phyloP scores from a whole-genome alignment of 495 filamentous ascomycete species.

The Talaromyces borbonicus region DNA sequence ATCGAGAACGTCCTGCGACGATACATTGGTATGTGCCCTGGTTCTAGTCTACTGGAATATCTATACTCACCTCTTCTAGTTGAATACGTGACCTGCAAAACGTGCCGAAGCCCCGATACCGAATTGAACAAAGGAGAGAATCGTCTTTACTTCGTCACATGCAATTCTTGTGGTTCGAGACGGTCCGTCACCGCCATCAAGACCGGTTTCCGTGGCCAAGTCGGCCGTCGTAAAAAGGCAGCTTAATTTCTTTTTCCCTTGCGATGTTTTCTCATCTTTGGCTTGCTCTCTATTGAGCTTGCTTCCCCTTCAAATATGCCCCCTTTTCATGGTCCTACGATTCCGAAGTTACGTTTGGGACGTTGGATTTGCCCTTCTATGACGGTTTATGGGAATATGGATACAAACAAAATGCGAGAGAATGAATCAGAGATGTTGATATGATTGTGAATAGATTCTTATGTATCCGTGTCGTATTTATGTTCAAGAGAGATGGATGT shows the following conservation, averaged over 20 bases:
- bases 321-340: neutral
- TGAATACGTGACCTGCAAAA: slow-evolving; percentile 99
- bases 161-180: slow-evolving; percentile 81
- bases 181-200: slow-evolving; percentile 96
- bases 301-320: neutral
- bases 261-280: neutral
- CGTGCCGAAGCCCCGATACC: slow-evolving; percentile 87
- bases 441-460: slow-evolving; percentile 5
- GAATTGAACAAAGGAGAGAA: slow-evolving; percentile 98
- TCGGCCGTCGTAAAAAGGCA: slow-evolving; percentile 77
- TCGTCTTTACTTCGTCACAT: slow-evolving; percentile 77
- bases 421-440: slow-evolving; percentile 4
- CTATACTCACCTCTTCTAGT: slow-evolving; percentile 36
- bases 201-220: slow-evolving; percentile 97
- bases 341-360: neutral
- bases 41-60: neutral
- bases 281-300: neutral
- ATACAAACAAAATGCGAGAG: slow-evolving; percentile 3
- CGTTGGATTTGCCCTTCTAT: neutral
- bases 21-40: slow-evolving; percentile 68
- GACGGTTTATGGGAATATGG: slow-evolving; percentile 4
- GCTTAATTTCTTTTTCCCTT: slow-evolving; percentile 3
- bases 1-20: slow-evolving; percentile 89
- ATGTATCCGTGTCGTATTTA: slow-evolving; percentile 2
- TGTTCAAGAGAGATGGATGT: neutral